Base-by-base conservation (phyloP, 108 stramenopile species). In the Fragilariopsis cylindrus region DNA sequence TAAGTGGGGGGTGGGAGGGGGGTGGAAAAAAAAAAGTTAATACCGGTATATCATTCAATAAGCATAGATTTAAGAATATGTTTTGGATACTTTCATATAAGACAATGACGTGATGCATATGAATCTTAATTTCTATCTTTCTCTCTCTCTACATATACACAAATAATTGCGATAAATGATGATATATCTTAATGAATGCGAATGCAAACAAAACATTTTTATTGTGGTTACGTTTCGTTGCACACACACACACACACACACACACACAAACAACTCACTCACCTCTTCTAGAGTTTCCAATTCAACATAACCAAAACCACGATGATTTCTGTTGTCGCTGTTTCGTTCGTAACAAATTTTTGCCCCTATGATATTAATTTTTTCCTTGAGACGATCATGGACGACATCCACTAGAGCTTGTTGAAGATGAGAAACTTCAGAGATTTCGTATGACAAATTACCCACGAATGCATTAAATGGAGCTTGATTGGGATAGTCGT, bases 381-480 rank as follows among this genome's bases (percentile, higher is more conserved):
- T 60, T 46, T 78, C 48, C 21, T 60, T 62, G 9, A 84, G 56
- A 9, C 63, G 62, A 30, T 70, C 71, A 5, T 60, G 11, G 58
- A 66, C 81, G 13, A 81, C 46, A 45, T 73, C 65, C 21, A 55
- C 48, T n/a, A 87, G 13, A 7, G 65, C 82, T 8, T 76, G 73
- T 19, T 72, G 64, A 41, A 87, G 70, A 46, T 75, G 55, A 3
- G 56, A 44, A 5, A 68, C 19, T 40, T 81, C 78, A 49, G 65
- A 44, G 45, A 87, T 56, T 3, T 63, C 63, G 44, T 73, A 87
- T 48, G 86, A 74, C 53, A 87, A 47, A 64, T 87, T 87, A 11
- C 86, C 86, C n/a, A 87, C 65, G 64, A 81, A 87, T 13, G 81
- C 78, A 7, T 83, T 84, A 70, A 76, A 87, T 18, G 86, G 86